These are phyloP conservation scores for Hondaea fermentalgiana DNA, from an alignment of 108 stramenopile species.

Conservation along the genomic window DNA sequence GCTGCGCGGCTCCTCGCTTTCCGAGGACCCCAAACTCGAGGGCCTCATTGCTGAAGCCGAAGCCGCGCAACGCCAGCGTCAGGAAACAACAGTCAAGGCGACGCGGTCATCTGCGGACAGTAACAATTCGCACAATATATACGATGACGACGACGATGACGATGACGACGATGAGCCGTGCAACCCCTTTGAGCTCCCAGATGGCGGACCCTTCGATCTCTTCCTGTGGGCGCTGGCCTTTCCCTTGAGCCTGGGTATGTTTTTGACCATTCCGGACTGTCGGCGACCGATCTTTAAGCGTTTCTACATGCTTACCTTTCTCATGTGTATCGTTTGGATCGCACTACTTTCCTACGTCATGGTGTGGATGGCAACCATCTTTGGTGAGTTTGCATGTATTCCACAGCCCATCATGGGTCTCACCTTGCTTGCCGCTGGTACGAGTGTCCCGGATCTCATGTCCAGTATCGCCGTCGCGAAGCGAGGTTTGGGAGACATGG, in stretches of 20 bases:
- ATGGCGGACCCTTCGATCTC: neutral
- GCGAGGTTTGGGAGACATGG: constrained; percentile 48
- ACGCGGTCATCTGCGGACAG: neutral
- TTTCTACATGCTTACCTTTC: constrained; percentile 37
- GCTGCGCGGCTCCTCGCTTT: neutral
- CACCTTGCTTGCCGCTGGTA: constrained; percentile 40
- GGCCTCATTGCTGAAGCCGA: neutral
- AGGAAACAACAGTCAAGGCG: neutral
- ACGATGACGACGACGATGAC: constrained; percentile 9
- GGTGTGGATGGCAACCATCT: constrained; percentile 36
- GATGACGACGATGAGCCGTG: constrained; percentile 23
- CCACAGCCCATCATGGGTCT: constrained; percentile 43
- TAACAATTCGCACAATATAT: neutral
- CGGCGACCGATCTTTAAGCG: constrained; percentile 18
- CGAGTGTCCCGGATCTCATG: constrained; percentile 41
- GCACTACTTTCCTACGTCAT: constrained; percentile 37
- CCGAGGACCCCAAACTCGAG: neutral
- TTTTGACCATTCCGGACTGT: constrained; percentile 36
- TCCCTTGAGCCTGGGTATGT: constrained; percentile 21
- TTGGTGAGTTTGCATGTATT: constrained; percentile 19
- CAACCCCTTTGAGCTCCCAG: constrained; percentile 20
- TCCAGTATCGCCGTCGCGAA: constrained; percentile 36
- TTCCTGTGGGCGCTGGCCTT: neutral
- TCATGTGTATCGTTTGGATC: constrained; percentile 45
- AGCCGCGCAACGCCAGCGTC: no score